phyloP scores from a whole-genome alignment of 257 asterid species.

The Solanum chmielewskii region DNA sequence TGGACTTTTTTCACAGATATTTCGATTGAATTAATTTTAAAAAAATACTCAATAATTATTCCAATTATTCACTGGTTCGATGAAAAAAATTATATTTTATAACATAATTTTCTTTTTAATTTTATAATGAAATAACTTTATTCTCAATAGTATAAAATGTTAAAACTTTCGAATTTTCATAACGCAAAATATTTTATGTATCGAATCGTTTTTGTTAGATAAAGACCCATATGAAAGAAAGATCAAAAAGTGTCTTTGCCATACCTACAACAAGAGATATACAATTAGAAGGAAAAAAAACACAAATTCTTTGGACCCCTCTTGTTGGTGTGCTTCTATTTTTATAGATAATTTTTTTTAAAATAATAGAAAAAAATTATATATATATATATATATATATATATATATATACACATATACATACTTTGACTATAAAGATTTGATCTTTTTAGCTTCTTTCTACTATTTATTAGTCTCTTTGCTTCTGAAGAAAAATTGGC shows the following conservation, averaged over 20 bases:
- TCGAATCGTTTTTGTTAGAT: not conserved
- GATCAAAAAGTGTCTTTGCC: not conserved
- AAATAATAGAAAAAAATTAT: not conserved
- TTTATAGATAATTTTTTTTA: not conserved
- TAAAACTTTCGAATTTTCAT: too few species aligned
- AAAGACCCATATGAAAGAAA: slow-evolving; percentile 17
- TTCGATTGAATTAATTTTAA: not conserved
- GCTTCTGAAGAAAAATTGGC: not conserved
- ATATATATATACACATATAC: not conserved
- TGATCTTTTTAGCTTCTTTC: slow-evolving; percentile 21
- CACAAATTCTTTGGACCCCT: slow-evolving; percentile 18
- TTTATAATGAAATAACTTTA: not conserved
- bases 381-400: not conserved
- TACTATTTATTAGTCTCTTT: not conserved
- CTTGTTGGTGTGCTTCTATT: slow-evolving; percentile 2
- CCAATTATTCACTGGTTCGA: not conserved
- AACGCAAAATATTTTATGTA: not conserved
- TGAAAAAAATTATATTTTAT: not conserved
- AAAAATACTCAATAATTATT: not conserved
- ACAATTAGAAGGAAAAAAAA: not conserved
- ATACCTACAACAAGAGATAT: not conserved
- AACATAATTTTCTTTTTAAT: not conserved
- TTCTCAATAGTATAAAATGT: not conserved
- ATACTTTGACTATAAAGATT: slow-evolving; percentile 32
- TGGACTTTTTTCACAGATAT: not conserved